Base-by-base conservation (phyloP, 2,329 filamentous ascomycete genomes). In the Epichloe amarillans region DNA sequence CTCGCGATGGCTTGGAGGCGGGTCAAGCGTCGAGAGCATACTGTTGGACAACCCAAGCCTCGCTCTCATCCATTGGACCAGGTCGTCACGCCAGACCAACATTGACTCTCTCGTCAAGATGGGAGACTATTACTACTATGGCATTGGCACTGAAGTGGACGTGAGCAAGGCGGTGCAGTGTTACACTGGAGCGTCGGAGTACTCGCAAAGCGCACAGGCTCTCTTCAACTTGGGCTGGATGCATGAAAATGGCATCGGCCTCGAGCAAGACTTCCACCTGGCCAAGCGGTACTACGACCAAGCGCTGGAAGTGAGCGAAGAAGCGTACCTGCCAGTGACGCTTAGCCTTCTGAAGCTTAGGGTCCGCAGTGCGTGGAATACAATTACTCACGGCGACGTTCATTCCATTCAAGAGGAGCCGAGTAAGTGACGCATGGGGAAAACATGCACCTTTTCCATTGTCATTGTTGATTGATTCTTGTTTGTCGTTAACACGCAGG, bases 161-260 rank as follows among this genome's bases (percentile, higher is more conserved):
- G 71, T 86, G 17, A 83, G 90, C 59, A 95, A 95, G 66, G 94
- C 94, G 5, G 89, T 90, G 0, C 83, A 86, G 43, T 98, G 93
- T 70, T 98, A 98, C 61, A 84, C 86, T 49, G 86, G 88, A 4
- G 93, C 93, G 1, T 90, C 90, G 0, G 93, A 98, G 62, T 89
- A 86, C 53, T 83, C 91, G 58, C 85, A 89, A 62, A 95, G 88
- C 59, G 93, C 91, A 2, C 94, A 98, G 68, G 93, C 94, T 14
- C 80, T 96, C 52, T 98, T 89, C 79, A 97, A 98, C 61, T 74
- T 98, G 14, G 94, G 93, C 5, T 98, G 93, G 93, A 97, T 98
- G 91, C 89, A 98, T 62, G 93, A 98, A 68, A 96, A 97, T 61
- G 93, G 93, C 7, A 76, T 97, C 47, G 88, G 90, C 2, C 79